phyloP scores from a whole-genome alignment of 2,329 filamentous ascomycete genomes.

The Trichoderma arundinaceum region DNA sequence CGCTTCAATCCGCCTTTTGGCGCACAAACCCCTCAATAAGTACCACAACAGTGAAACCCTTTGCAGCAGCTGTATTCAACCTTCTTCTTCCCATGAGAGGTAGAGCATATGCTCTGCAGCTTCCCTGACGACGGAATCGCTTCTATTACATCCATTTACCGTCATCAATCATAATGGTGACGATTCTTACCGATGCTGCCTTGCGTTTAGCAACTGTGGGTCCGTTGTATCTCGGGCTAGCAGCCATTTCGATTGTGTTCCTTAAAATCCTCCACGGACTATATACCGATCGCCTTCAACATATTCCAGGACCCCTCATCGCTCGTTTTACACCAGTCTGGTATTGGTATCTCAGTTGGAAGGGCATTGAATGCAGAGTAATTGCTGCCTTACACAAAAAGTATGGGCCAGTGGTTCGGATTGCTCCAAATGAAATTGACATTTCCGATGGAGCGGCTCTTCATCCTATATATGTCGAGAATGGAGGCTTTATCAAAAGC shows the following conservation, averaged over 20 bases:
- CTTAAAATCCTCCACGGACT: neutral
- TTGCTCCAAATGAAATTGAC: constrained; percentile 2
- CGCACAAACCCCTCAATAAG: constrained; percentile 4
- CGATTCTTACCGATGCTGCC: too few relatives aligned
- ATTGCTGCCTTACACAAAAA: neutral
- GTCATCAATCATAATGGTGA: neutral
- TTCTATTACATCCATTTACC: neutral
- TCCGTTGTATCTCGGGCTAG: neutral
- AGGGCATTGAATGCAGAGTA: neutral
- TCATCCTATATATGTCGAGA: neutral
- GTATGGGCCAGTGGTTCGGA: neutral
- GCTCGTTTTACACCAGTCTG: neutral
- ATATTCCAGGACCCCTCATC: constrained; percentile 7
- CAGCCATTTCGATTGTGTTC: neutral
- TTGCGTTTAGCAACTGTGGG: neutral
- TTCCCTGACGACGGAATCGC: neutral
- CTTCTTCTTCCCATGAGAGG: neutral
- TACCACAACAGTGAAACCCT: neutral
- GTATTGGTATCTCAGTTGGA: neutral
- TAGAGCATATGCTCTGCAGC: too few relatives aligned
- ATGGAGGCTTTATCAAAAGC: neutral
- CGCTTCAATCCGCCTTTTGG: neutral
- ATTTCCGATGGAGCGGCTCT: constrained; percentile 5
- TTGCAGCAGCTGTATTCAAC: neutral
- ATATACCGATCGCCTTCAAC: constrained; percentile 1